A percentile compares a stretch with the other conserved stretches of the same genome.
phyloP scores from a whole-genome alignment of 1,284 basidiomycete genomes.

The Cryptococcus sp. region DNA sequence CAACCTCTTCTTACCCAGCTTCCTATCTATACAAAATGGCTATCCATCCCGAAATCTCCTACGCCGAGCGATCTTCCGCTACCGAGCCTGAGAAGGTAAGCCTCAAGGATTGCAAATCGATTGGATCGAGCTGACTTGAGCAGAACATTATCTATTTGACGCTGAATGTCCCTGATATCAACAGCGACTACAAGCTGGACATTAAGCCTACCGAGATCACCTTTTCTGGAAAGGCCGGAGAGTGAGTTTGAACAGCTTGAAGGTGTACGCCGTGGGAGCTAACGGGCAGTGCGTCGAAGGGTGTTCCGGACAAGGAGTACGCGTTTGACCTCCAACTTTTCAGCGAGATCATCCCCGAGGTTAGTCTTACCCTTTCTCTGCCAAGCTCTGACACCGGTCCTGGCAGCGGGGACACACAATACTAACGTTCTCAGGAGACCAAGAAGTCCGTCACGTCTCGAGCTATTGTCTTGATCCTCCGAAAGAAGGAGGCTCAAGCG shows the following conservation, averaged over 20 bases:
- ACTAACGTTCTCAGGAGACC: slow-evolving; percentile 57
- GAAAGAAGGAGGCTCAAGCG: slow-evolving; percentile 67
- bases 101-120: too few species aligned
- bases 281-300: slow-evolving; percentile 50
- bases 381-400: too few species aligned
- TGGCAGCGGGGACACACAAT: too few species aligned
- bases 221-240: slow-evolving; percentile 65
- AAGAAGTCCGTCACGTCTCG: slow-evolving; percentile 60
- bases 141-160: slow-evolving; percentile 80
- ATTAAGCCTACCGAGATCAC: slow-evolving; percentile 60
- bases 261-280: too few species aligned
- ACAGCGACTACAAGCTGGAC: slow-evolving; percentile 58
- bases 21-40: slow-evolving; percentile 28
- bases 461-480: slow-evolving; percentile 60
- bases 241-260: slow-evolving; percentile 51
- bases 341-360: slow-evolving; percentile 67
- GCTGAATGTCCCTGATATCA: slow-evolving; percentile 75
- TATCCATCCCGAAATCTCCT: slow-evolving; percentile 75
- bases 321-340: slow-evolving; percentile 68
- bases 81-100: slow-evolving; percentile 62
- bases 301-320: slow-evolving; percentile 59
- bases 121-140: slow-evolving; percentile 11
- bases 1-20: not conserved
- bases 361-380: too few species aligned
- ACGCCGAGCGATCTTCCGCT: slow-evolving; percentile 80